Evolutionary conservation across 108 stramenopile genomes (phyloP), one percentile per base, ranked within the genome.

Genomic region (Chaetoceros tenuissimus): DNA sequence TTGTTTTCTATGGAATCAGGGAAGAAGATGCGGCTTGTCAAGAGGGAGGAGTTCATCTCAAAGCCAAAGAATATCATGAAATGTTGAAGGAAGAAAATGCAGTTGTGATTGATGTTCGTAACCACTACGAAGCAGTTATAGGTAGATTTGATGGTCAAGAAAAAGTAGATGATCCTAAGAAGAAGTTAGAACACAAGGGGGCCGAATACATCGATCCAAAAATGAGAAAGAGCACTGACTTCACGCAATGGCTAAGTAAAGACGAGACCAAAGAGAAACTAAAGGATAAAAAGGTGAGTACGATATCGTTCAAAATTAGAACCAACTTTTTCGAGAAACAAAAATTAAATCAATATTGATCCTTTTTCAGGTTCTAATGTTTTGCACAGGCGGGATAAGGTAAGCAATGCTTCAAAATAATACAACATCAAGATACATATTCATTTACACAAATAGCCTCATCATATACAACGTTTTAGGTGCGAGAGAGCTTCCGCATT

Each of bases 91-190:
- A 69, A 46, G 67, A 78, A 18, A 75, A 78, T 52, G 75, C 93
- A 0, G 89, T 95, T 1, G 78, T 95, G 5, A 85, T 95, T 59
- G 94, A 95, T 77, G 90, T 95, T 2, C 65, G 94, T 3, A 95
- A 95, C 68, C 84, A 89, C 63, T 95, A 95, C 65, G 94, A 95
- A 61, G 69, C 87, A 2, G 77, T 71, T 47, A 86, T 95, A 61
- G 94, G 93, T 0, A 62, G 75, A 21, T 89, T 89, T 46, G 70
- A 80, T 69, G 76, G 80, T 20, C 75, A 81, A 40, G 30, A 74
- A 40, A 54, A 59, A 5, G 28, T 8, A 16, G 29, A 55, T 57
- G 20, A 48, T 5, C 44, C 31, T 0, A 58, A 48, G 40, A 22
- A 24, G 16, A 34, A 48, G 7, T 8, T 23, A 55, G 64, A 22